Conservation (phyloP, 805 yeast species). For the Suhomyces sp. region DNA sequence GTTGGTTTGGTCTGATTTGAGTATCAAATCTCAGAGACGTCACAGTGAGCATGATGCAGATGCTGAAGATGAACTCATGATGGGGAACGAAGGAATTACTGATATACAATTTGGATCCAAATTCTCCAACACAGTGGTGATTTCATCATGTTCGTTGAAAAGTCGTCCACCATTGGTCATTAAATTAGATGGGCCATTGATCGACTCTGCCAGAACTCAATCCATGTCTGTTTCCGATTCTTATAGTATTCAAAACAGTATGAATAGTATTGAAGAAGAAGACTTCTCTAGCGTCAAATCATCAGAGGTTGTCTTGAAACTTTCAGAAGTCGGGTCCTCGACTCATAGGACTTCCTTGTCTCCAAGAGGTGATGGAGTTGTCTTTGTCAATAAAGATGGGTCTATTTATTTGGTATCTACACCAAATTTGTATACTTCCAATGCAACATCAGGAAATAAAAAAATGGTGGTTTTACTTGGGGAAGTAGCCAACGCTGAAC, state of each 20-base stretch:
- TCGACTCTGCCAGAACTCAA: conserved; percentile 30
- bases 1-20: conserved; percentile 37
- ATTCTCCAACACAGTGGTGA: conserved; percentile 33
- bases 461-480: conserved; percentile 65
- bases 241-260: conserved; percentile 20
- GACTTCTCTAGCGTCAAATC: conserved; percentile 24
- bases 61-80: conserved; percentile 30
- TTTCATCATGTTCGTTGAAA: conserved; percentile 40
- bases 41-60: conserved; percentile 15
- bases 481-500: conserved; percentile 73
- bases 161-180: conserved; percentile 33
- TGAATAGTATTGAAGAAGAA: conserved; percentile 18
- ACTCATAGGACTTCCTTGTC: conserved; percentile 75
- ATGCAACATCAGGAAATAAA: conserved; percentile 13
- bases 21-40: conserved; percentile 12
- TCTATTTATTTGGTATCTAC: conserved; percentile 66
- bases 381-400: conserved; percentile 78
- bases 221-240: conserved; percentile 11
- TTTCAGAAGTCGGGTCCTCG: conserved; percentile 78
- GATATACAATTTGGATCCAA: conserved; percentile 57
- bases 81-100: conserved; percentile 89
- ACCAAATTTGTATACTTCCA: conserved; percentile 39
- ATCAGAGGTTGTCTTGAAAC: conserved; percentile 43
- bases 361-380: conserved; percentile 85
- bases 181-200: conserved; percentile 44